phyloP scores from a whole-genome alignment of 345 rosid species.

The Arabidopsis arenosa region DNA sequence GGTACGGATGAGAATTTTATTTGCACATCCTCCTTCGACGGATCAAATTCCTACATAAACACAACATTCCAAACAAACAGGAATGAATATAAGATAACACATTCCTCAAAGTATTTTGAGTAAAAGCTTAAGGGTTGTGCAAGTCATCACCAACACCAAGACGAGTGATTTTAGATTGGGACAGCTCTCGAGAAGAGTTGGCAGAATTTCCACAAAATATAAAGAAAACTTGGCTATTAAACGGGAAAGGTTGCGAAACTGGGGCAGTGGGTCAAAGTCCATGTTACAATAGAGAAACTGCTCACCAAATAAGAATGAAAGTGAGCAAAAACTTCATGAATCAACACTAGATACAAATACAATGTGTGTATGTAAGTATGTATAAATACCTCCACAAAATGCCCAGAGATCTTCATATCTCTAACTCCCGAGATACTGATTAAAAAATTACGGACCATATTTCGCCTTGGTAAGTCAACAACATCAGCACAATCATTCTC shows the following conservation, averaged over 20 bases:
- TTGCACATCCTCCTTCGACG: not conserved
- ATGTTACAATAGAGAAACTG: conserved; percentile 16
- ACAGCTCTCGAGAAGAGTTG: conserved; percentile 10
- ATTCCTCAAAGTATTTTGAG: not conserved
- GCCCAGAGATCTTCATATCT: conserved; percentile 1
- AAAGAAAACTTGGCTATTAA: not conserved
- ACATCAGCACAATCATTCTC: conserved; percentile 10
- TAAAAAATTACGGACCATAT: conserved; percentile 27
- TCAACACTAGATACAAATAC: not conserved
- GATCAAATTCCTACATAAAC: not conserved
- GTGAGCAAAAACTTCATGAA: conserved; percentile 12
- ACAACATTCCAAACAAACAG: not conserved
- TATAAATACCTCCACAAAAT: conserved; percentile 18
- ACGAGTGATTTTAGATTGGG: conserved; percentile 27
- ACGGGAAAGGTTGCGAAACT: conserved; percentile 25
- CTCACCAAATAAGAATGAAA: not conserved
- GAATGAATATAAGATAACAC: not conserved
- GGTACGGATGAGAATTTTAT: conserved; percentile 9
- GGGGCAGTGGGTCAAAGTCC: conserved; percentile 8
- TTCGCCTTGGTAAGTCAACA: conserved; percentile 18
- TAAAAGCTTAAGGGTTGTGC: not conserved
- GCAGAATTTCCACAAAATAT: not conserved
- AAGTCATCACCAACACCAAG: not conserved
- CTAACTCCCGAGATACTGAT: conserved; percentile 22
- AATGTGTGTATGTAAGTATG: not conserved